Percentiles rank a stretch among this genome's conserved stretches.
Conservation (phyloP, 345 rosid species). For the Eucalyptus melliodora region DNA sequence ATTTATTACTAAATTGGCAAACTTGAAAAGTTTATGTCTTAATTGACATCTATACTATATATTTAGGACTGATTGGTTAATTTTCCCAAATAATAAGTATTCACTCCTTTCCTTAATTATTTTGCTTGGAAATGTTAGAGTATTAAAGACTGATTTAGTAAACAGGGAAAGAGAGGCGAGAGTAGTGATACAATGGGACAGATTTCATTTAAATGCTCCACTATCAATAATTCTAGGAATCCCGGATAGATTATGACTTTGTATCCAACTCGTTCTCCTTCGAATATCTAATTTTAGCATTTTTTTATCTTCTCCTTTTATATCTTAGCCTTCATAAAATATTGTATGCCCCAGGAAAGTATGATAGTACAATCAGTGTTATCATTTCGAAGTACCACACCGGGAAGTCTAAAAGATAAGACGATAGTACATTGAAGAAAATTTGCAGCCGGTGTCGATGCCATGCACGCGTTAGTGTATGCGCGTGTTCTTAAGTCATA, state of each 20-base stretch:
- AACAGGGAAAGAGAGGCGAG: background rate
- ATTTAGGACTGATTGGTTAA: background rate
- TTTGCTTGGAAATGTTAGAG: too few species aligned
- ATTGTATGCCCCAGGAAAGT: background rate
- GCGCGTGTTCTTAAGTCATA: too few species aligned
- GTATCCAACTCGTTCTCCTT: too few species aligned
- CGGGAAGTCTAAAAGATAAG: background rate
- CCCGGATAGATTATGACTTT: too few species aligned
- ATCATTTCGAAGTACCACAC: background rate
- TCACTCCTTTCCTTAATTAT: too few species aligned
- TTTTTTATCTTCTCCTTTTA: background rate
- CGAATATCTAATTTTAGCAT: background rate
- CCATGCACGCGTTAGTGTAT: background rate
- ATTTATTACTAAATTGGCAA: fast-evolving
- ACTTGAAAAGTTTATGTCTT: background rate
- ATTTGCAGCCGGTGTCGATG: background rate
- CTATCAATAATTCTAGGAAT: background rate
- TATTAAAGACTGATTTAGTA: too few species aligned
- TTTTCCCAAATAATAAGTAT: background rate
- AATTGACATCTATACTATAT: fast-evolving
- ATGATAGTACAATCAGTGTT: background rate
- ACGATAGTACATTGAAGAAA: background rate
- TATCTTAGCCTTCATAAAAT: background rate
- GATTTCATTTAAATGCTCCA: background rate
- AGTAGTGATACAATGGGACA: background rate